Percentiles rank a stretch among this genome's conserved stretches.
phyloP scores from a whole-genome alignment of 352 stramenopile species.

The Blastocystis sp. region DNA sequence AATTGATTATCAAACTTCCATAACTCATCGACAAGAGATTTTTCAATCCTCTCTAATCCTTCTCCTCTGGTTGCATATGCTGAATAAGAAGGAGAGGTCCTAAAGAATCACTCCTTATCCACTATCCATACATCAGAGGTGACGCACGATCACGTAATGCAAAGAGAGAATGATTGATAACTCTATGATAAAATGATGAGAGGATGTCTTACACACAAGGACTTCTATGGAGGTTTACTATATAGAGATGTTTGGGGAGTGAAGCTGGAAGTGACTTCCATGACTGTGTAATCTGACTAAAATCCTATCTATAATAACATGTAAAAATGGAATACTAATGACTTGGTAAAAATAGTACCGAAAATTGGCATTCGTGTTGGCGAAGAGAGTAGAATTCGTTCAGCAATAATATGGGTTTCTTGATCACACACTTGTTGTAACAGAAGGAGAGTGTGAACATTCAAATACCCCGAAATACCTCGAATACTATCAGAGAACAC shows the following conservation, averaged over 20 bases:
- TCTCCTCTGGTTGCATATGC: neutral
- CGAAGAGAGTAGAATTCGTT: neutral
- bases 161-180: constrained; percentile 25
- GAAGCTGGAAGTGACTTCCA: neutral
- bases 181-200: neutral
- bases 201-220: constrained; percentile 22
- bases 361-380: neutral
- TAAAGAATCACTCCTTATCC: neutral
- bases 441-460: constrained; percentile 38
- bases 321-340: neutral
- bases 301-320: neutral
- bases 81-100: constrained; percentile 41
- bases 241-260: neutral
- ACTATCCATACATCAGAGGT: constrained; percentile 5
- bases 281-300: neutral
- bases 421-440: constrained; percentile 42
- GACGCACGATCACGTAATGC: constrained; percentile 34
- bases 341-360: constrained; percentile 39
- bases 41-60: constrained; percentile 17
- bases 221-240: constrained; percentile 58
- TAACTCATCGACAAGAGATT: neutral
- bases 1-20: neutral
- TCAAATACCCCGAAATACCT: neutral
- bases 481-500: neutral
- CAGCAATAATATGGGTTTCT: constrained; percentile 1